These are phyloP conservation scores for Neophaeococcomyces mojaviensis DNA, from an alignment of 2,329 filamentous ascomycete species.

Conservation along the genomic window DNA sequence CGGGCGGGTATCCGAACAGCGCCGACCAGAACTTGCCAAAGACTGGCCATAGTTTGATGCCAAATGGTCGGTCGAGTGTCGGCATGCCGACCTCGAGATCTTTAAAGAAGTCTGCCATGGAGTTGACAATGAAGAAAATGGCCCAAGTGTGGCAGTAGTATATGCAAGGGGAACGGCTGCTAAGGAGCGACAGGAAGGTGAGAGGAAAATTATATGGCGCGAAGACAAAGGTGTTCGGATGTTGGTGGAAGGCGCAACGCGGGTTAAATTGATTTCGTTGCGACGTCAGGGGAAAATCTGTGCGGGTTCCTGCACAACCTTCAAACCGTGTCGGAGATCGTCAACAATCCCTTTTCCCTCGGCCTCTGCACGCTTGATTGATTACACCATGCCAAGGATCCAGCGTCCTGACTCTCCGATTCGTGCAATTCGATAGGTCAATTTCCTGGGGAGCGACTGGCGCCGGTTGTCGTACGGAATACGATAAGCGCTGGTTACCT, in stretches of 20 bases:
- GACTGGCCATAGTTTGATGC: constrained; percentile 84
- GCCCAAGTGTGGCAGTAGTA: neutral
- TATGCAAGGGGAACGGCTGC: neutral
- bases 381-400: neutral
- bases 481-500: constrained; percentile 12
- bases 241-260: too few relatives aligned
- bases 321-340: too few relatives aligned
- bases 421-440: constrained; percentile 11
- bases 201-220: neutral
- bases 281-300: constrained; percentile 7
- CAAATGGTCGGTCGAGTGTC: constrained; percentile 85
- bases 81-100: constrained; percentile 48
- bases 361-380: neutral
- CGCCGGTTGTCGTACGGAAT: constrained; percentile 19
- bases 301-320: neutral
- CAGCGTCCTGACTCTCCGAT: constrained; percentile 5
- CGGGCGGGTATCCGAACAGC: constrained; percentile 71
- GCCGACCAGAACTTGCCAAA: constrained; percentile 80
- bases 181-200: constrained; percentile 1
- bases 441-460: constrained; percentile 19
- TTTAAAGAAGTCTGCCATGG: constrained; percentile 6
- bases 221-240: neutral
- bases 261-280: constrained; percentile 4
- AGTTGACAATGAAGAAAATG: neutral
- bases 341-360: too few relatives aligned